These are phyloP conservation scores for Nemania diffusa DNA, from an alignment of 2,329 filamentous ascomycete genomes.

Conservation along the genomic window DNA sequence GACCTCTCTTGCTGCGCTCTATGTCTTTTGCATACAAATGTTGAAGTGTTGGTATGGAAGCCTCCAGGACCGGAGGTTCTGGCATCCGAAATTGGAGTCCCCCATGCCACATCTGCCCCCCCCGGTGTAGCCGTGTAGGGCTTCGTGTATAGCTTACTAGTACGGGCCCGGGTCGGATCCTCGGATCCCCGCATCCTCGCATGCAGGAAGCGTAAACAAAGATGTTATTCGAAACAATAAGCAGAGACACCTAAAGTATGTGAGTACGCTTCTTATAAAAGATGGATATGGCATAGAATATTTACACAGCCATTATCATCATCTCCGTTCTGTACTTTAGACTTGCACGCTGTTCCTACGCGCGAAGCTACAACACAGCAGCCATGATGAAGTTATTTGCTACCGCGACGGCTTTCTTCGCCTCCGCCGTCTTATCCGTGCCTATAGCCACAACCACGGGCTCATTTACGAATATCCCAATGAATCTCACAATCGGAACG, in stretches of 20 bases:
- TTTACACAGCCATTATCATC: constrained; percentile 28
- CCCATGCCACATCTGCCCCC: background rate
- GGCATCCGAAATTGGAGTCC: constrained; percentile 36
- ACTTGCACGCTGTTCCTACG: constrained; percentile 24
- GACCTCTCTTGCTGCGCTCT: constrained; percentile 55
- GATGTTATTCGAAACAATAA: constrained; percentile 11
- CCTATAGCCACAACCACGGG: constrained; percentile 25
- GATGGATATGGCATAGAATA: constrained; percentile 21
- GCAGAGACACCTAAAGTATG: constrained; percentile 23
- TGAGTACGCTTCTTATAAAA: constrained; percentile 28
- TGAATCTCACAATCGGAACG: constrained; percentile 29
- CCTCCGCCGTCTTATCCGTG: constrained; percentile 26
- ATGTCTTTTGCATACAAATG: constrained; percentile 54
- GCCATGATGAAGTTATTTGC: constrained; percentile 29
- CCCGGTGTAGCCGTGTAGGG: background rate
- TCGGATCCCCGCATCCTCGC: background rate
- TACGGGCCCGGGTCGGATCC: background rate
- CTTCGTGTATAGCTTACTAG: background rate
- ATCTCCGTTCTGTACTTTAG: constrained; percentile 28
- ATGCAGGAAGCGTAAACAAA: background rate
- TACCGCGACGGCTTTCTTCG: constrained; percentile 29
- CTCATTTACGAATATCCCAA: constrained; percentile 28
- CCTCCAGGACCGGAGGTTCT: background rate
- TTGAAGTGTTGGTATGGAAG: background rate
- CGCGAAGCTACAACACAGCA: constrained; percentile 28